A percentile compares a stretch with the other conserved stretches of the same genome.
These are phyloP conservation scores for Suillus tomentosus DNA, from an alignment of 768 basidiomycete genomes.

Conservation along the genomic window DNA sequence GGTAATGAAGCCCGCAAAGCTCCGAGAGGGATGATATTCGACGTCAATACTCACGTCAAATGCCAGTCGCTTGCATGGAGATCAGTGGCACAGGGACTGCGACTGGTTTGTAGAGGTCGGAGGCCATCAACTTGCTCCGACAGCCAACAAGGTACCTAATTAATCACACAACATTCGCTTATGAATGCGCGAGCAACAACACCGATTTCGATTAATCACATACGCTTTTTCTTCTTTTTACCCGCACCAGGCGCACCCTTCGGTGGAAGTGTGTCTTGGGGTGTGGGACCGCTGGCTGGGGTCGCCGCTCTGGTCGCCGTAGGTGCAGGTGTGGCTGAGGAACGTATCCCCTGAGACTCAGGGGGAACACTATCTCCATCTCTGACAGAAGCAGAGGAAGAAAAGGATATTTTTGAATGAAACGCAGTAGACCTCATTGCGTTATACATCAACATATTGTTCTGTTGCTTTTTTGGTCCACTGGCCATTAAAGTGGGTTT, in stretches of 20 bases:
- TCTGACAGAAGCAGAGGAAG: constrained; percentile 38
- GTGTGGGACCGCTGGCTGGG: constrained; percentile 38
- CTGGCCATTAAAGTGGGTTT: constrained; percentile 25
- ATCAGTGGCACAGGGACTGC: neutral
- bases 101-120: neutral
- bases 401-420: constrained; percentile 60
- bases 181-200: neutral
- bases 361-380: constrained; percentile 31
- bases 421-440: constrained; percentile 81
- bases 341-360: constrained; percentile 29
- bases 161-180: constrained; percentile 8
- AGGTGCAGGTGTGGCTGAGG: constrained; percentile 42
- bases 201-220: constrained; percentile 24
- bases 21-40: neutral
- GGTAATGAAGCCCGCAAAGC: neutral
- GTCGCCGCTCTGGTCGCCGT: constrained; percentile 26
- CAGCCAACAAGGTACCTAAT: constrained; percentile 28
- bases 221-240: constrained; percentile 81
- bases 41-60: neutral
- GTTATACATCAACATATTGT: constrained; percentile 66
- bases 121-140: constrained; percentile 17
- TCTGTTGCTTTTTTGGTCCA: constrained; percentile 59
- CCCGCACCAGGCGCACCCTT: constrained; percentile 54
- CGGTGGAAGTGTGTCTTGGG: constrained; percentile 45
- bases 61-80: neutral